A percentile compares a stretch with the other conserved stretches of the same genome.
phyloP scores from a whole-genome alignment of 495 filamentous ascomycete genomes.

The Aspergillus homomorphus region DNA sequence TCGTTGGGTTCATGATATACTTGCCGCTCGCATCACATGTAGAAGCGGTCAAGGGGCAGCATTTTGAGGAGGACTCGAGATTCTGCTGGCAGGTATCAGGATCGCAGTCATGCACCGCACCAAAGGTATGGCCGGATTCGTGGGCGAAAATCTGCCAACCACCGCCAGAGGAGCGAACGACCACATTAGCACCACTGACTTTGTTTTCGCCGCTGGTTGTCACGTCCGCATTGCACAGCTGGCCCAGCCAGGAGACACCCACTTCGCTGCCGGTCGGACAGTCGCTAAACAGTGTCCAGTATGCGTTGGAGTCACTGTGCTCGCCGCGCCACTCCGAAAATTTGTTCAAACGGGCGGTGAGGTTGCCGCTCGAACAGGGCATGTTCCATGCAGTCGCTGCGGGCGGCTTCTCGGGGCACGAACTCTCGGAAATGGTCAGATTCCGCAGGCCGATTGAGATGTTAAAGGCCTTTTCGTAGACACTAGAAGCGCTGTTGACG shows the following conservation, averaged over 20 bases:
- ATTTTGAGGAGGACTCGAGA: constrained; percentile 67
- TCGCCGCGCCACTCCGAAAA: constrained; percentile 87
- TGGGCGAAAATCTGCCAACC: constrained; percentile 98
- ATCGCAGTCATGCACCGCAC: constrained; percentile 91
- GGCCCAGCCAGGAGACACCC: constrained; percentile 89
- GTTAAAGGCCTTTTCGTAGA: constrained; percentile 91
- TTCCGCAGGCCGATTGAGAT: constrained; percentile 87
- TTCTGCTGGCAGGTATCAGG: constrained; percentile 59
- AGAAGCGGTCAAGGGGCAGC: constrained; percentile 71
- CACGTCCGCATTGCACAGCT: constrained; percentile 68
- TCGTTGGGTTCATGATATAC: constrained; percentile 96
- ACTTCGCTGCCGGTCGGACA: constrained; percentile 86
- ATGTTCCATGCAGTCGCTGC: constrained; percentile 76
- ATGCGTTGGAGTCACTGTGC: constrained; percentile 73
- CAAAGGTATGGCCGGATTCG: constrained; percentile 92
- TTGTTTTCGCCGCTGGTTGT: constrained; percentile 51
- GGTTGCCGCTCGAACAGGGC: constrained; percentile 59
- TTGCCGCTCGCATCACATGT: constrained; percentile 71
- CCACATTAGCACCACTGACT: constrained; percentile 84
- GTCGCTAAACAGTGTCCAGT: constrained; percentile 88
- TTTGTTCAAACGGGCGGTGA: constrained; percentile 76
- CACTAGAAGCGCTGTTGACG: constrained; percentile 80
- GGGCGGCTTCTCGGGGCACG: constrained; percentile 65
- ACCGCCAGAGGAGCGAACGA: constrained; percentile 68
- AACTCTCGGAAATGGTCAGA: constrained; percentile 65